phyloP scores from a whole-genome alignment of 495 filamentous ascomycete genomes.

The Penicillium bovifimosum region DNA sequence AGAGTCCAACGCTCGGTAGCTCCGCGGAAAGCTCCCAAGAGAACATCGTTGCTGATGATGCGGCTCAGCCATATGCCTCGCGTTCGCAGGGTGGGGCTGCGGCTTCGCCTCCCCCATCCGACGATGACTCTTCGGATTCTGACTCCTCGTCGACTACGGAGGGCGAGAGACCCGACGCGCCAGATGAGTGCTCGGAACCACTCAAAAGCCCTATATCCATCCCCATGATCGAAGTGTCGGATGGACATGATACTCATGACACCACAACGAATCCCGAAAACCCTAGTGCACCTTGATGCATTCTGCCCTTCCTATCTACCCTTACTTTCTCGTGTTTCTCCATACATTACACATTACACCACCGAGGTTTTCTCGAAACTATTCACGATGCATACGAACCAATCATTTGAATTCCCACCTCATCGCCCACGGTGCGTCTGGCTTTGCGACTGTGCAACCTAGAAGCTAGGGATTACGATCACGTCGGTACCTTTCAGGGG shows the following conservation, averaged over 20 bases:
- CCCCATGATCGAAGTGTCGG: conserved; percentile 22
- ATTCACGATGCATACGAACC: conserved; percentile 3
- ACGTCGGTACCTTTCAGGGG: not conserved
- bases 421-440: not conserved
- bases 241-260: conserved; percentile 9
- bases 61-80: conserved; percentile 2
- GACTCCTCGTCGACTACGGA: conserved; percentile 5
- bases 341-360: not conserved
- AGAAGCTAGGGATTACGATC: not conserved
- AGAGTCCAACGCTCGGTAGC: conserved; percentile 26
- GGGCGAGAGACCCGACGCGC: not conserved
- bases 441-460: not conserved
- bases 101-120: not conserved
- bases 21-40: conserved; percentile 38
- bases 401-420: not conserved
- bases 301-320: too few relatives aligned
- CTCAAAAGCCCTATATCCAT: conserved; percentile 10
- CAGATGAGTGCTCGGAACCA: not conserved
- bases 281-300: not conserved
- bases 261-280: not conserved
- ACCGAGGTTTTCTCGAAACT: not conserved
- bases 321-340: not conserved
- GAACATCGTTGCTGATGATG: conserved; percentile 16
- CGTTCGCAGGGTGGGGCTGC: conserved; percentile 4
- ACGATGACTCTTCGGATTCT: conserved; percentile 5